Percentiles rank a stretch among this genome's conserved stretches.
Evolutionary conservation across 2,329 filamentous ascomycete genomes (phyloP).

Genomic region (Diaporthe vexans): DNA sequence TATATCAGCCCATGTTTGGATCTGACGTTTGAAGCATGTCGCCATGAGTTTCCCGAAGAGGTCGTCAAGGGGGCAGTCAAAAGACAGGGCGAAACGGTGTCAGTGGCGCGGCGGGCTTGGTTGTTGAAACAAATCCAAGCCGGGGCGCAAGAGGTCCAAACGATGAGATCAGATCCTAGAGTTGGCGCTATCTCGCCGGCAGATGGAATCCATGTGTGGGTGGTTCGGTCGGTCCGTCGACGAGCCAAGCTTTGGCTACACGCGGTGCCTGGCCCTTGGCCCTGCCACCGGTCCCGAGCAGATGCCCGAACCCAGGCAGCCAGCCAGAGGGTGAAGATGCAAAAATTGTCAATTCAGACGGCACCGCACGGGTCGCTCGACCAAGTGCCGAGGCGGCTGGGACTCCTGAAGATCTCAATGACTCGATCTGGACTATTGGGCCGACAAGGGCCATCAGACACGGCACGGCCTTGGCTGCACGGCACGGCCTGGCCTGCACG

Average conservation of each 20-base stretch:
- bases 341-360: not conserved
- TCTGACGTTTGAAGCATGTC: slow-evolving; percentile 30
- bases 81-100: slow-evolving; percentile 30
- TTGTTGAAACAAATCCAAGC: slow-evolving; percentile 17
- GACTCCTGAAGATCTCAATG: slow-evolving; percentile 28
- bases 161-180: slow-evolving; percentile 30
- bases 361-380: slow-evolving; percentile 3
- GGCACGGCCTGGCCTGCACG: slow-evolving; percentile 27
- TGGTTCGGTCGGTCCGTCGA: slow-evolving; percentile 27
- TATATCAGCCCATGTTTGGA: slow-evolving; percentile 29
- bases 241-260: slow-evolving; percentile 20
- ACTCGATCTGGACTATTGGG: slow-evolving; percentile 27
- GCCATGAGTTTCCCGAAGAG: slow-evolving; percentile 13
- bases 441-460: slow-evolving; percentile 15
- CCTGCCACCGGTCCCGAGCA: slow-evolving; percentile 25
- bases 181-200: slow-evolving; percentile 20
- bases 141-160: slow-evolving; percentile 12
- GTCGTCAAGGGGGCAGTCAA: slow-evolving; percentile 15
- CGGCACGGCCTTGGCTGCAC: slow-evolving; percentile 31
- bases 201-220: not conserved
- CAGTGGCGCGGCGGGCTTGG: slow-evolving; percentile 15
- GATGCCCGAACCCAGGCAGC: not conserved
- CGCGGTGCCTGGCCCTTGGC: not conserved
- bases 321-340: not conserved
- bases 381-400: slow-evolving; percentile 12